Evolutionary conservation across 129 eudicot genomes (phyloP).

Genomic region (Artemisia annua): DNA sequence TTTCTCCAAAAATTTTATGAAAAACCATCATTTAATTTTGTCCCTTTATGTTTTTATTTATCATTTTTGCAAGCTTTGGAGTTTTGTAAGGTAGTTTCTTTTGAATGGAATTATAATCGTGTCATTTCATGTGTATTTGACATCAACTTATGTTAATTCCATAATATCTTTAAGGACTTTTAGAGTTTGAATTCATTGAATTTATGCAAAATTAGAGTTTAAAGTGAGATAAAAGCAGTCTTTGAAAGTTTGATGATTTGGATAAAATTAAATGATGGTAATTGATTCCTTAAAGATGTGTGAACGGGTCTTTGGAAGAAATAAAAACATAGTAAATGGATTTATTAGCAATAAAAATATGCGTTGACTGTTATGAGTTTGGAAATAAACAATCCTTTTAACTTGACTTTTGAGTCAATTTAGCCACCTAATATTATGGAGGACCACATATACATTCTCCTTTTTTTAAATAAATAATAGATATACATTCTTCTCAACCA

Average conservation of each 20-base stretch:
- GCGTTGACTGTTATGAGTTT: slow-evolving; percentile 21
- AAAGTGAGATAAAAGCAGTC: background rate
- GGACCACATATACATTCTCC: slow-evolving; percentile 7
- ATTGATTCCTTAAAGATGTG: too few relatives aligned
- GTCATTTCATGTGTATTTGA: background rate
- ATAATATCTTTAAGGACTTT: background rate
- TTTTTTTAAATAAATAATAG: background rate
- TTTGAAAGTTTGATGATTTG: too few relatives aligned
- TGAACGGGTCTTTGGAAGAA: background rate
- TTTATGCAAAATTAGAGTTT: background rate
- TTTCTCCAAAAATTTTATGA: background rate
- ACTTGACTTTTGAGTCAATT: slow-evolving; percentile 10
- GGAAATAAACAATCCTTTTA: background rate
- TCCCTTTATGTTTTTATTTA: background rate
- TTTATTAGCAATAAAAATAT: background rate
- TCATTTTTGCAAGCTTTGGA: background rate
- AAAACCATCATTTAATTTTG: background rate
- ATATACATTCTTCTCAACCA: background rate
- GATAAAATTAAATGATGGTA: too few relatives aligned
- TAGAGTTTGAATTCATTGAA: background rate
- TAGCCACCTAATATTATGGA: slow-evolving; percentile 19
- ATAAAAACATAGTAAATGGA: background rate
- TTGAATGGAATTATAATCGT: background rate
- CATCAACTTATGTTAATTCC: too few relatives aligned
- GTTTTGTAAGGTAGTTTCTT: background rate